Conservation (phyloP, 495 filamentous ascomycete species). For the Talaromyces nanjingensis region DNA sequence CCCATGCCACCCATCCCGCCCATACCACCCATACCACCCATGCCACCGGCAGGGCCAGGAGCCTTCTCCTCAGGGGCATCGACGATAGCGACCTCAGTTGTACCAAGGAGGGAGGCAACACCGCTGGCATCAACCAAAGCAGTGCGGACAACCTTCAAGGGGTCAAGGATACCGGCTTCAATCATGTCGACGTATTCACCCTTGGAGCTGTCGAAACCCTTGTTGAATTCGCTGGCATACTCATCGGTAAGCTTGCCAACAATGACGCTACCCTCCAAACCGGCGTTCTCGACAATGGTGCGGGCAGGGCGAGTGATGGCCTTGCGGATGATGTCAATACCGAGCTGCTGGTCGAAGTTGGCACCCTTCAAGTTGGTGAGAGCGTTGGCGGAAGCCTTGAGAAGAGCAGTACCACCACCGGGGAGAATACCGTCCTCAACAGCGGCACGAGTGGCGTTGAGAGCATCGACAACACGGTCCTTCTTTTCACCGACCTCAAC, state of each 20-base stretch:
- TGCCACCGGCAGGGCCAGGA: slow-evolving; percentile 45
- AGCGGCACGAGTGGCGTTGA: slow-evolving; percentile 96
- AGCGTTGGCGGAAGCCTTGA: slow-evolving; percentile 92
- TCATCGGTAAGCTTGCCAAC: slow-evolving; percentile 98
- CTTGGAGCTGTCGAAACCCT: slow-evolving; percentile 91
- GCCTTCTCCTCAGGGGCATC: slow-evolving; percentile 93
- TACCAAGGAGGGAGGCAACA: slow-evolving; percentile 94
- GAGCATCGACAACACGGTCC: slow-evolving; percentile 95
- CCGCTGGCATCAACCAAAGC: slow-evolving; percentile 90
- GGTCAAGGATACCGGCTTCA: slow-evolving; percentile 89
- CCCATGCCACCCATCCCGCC: slow-evolving; percentile 63
- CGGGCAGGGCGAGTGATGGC: slow-evolving; percentile 92
- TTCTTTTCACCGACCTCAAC: slow-evolving; percentile 99
- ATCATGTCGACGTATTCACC: slow-evolving; percentile 99
- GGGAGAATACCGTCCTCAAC: slow-evolving; percentile 98
- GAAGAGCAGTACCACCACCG: slow-evolving; percentile 93
- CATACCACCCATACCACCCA: slow-evolving; percentile 61
- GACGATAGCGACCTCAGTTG: slow-evolving; percentile 94
- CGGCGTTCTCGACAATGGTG: slow-evolving; percentile 96
- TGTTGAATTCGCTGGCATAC: slow-evolving; percentile 89
- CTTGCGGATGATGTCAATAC: slow-evolving; percentile 93
- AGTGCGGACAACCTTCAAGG: slow-evolving; percentile 97
- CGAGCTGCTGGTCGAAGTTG: slow-evolving; percentile 99
- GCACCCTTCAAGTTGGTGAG: slow-evolving; percentile 70
- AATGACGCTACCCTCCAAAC: slow-evolving; percentile 89